phyloP scores from a whole-genome alignment of 495 filamentous ascomycete species.

The Hyphodiscus hymeniophilus region DNA sequence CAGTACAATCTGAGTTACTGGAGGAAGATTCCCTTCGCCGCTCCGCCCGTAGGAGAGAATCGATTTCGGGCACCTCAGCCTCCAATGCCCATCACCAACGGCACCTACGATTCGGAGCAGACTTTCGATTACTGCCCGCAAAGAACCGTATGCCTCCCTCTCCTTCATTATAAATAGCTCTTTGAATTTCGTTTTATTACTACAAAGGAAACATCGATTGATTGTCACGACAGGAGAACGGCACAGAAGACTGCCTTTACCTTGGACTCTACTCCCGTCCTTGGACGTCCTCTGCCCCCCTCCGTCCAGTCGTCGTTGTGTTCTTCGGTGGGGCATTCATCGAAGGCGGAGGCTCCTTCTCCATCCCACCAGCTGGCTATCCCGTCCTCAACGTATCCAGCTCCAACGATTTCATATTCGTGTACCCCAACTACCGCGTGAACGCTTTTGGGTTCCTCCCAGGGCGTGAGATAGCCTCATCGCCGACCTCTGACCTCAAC shows the following conservation, averaged over 20 bases:
- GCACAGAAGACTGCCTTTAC: slow-evolving; percentile 40
- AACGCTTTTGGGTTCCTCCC: slow-evolving; percentile 59
- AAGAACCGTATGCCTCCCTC: slow-evolving; percentile 29
- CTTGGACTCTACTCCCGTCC: slow-evolving; percentile 49
- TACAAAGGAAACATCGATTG: not conserved
- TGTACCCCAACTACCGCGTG: slow-evolving; percentile 55
- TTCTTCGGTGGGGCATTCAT: slow-evolving; percentile 60
- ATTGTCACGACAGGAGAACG: slow-evolving; percentile 34
- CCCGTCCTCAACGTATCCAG: slow-evolving; percentile 44
- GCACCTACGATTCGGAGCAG: slow-evolving; percentile 48
- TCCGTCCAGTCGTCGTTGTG: slow-evolving; percentile 47
- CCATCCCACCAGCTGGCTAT: slow-evolving; percentile 45
- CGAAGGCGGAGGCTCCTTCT: slow-evolving; percentile 44
- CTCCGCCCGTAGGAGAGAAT: slow-evolving; percentile 44
- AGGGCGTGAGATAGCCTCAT: slow-evolving; percentile 32
- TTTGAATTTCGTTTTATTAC: not conserved
- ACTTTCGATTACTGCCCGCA: slow-evolving; percentile 51
- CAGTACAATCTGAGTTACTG: slow-evolving; percentile 39
- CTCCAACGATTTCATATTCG: slow-evolving; percentile 48
- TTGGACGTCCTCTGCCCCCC: slow-evolving; percentile 32
- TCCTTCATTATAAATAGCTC: not conserved
- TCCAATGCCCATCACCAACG: slow-evolving; percentile 34
- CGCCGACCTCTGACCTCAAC: slow-evolving; percentile 52
- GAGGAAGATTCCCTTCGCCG: slow-evolving; percentile 52
- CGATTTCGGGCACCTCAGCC: slow-evolving; percentile 41